Base-by-base conservation (phyloP, 768 basidiomycete species). In the Galerina marginata region DNA sequence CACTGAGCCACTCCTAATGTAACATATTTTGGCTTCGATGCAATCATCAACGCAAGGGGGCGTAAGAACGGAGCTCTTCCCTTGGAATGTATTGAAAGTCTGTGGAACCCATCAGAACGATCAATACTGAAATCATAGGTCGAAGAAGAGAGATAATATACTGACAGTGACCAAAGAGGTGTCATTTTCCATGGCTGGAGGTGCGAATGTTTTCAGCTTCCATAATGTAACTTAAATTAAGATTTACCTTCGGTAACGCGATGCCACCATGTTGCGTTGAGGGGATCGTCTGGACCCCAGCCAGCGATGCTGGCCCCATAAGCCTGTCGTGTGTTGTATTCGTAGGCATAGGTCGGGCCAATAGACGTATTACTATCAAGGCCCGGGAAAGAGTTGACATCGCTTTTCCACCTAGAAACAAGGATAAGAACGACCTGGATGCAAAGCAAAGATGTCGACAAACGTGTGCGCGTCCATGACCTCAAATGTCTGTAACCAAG, bases 261-360 rank as follows among this genome's bases (percentile, higher is more conserved):
- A 65, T 92, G 91, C 91, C 91, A 92, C 87, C 88, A 92, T 9
- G 91, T 92, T 6, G 89, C 89, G 61, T 92, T 92, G 62, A 93
- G 72, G 0, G 91, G 91, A 68, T 90, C 90, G 55, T 79, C 77
- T 2, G 75, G 69, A 26, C 79, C 76, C 91, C 91, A 92, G 37
- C 81, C 77, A 1, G 79, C 72, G 52, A 88, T 81, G 54, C 73
- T 83, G 39, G 67, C 68, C 36, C 89, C 91, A 60, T 91, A 93
- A 0, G 87, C 77, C 55, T 84, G 78, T 44, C 91, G 86, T 25
- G 90, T 87, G 66, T 77, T 87, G 68, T 92, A 93, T 72, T 92
- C 91, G 64, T 83, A 82, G 15, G 68, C 62, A 61, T 80, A 93
- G 3, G 83, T 82, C 6, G 91, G 91, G 6, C 90, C 91, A 56